Base-by-base conservation (phyloP, 805 yeast species). In the Saturnispora diversa region DNA sequence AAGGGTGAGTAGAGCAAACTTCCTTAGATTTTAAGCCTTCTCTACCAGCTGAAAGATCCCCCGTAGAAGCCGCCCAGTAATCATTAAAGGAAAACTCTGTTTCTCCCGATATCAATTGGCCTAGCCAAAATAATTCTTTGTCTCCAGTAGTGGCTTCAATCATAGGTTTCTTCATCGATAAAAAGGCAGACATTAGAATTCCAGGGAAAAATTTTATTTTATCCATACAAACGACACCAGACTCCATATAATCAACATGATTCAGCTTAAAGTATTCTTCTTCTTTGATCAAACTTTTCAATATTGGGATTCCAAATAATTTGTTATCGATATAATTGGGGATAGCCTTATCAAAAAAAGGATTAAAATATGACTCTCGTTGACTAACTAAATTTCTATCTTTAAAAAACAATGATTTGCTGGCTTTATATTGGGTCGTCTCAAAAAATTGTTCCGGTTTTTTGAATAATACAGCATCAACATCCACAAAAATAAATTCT, bases 111-210 rank as follows among this genome's bases (percentile, higher is more conserved):
- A 72, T 61, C 11, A 72, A 59, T 53, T 74, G 70, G 0, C 82
- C 82, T 16, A 82, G 49, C 88, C 88, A 80, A 52, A 79, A 80
- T 48, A 80, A 60, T 51, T 82, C 90, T 50, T 82, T 82, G 44
- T 82, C 92, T 21, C 92, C 92, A 71, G 82, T 79, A 3, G 78
- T 69, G 23, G 75, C 70, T 3, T 70, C 63, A 6, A 62, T 58
- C 2, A 66, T 60, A 6, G 72, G 65, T 37, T 51, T 53, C 48
- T 66, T 56, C 47, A 64, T 55, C 37, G 69, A 66, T 43, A 70
- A 44, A 26, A 62, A 58, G 9, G 63, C 46, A 2, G 75, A 61
- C 45, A 66, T 55, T 27, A 75, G 51, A 6, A 73, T 49, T 0
- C 77, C 69, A 27, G 63, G 52, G 46, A 73, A 69, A 52, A 75